Conservation (phyloP, 129 eudicot genomes). For the Centella asiatica region DNA sequence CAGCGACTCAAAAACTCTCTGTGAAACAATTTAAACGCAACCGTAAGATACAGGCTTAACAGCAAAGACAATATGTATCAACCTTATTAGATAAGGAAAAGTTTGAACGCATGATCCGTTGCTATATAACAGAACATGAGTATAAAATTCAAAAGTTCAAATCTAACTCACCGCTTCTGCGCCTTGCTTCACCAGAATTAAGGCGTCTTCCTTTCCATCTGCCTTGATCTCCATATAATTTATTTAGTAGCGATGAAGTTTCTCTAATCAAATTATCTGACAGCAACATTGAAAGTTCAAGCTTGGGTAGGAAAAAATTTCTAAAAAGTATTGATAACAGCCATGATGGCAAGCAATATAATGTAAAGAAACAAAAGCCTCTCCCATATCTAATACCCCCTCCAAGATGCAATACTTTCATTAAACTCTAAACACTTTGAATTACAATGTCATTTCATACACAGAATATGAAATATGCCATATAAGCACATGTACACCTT, state of each 20-base stretch:
- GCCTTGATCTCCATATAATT: conserved; percentile 44
- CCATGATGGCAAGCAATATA: background rate
- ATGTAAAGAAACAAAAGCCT: background rate
- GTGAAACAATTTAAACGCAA: conserved; percentile 8
- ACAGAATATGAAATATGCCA: background rate
- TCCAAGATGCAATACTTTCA: background rate
- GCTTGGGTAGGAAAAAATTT: no score
- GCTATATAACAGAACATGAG: background rate
- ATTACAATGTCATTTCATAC: background rate
- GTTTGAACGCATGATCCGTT: background rate
- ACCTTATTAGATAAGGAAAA: background rate
- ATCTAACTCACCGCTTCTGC: conserved; percentile 86
- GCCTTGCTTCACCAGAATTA: conserved; percentile 84
- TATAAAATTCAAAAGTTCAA: background rate
- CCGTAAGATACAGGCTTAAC: background rate
- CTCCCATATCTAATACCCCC: background rate
- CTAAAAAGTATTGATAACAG: background rate
- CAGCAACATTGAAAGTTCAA: conserved; percentile 2
- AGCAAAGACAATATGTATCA: background rate
- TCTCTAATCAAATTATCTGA: background rate
- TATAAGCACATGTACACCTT: background rate
- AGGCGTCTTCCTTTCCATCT: conserved; percentile 35
- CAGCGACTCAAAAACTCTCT: conserved; percentile 84
- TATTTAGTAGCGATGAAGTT: conserved; percentile 4
- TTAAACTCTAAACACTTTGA: no score